A percentile compares a stretch with the other conserved stretches of the same genome.
phyloP scores from a whole-genome alignment of 2,329 filamentous ascomycete genomes.

The Colletotrichum eremochloae region DNA sequence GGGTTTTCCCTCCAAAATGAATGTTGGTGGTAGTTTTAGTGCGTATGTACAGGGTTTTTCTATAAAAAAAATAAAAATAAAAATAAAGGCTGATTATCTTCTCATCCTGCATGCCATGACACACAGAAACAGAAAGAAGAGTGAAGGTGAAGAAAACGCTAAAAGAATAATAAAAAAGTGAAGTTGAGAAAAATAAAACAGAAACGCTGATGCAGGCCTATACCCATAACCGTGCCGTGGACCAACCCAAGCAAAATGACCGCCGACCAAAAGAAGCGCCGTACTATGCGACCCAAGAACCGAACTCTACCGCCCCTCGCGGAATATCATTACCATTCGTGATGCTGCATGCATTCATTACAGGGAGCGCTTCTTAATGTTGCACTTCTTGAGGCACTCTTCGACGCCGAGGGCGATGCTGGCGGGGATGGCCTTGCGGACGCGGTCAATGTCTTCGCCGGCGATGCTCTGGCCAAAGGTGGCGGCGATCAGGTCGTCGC shows the following conservation, averaged over 20 bases:
- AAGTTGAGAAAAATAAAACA: neutral
- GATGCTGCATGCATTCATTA: neutral
- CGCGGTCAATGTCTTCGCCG: slow-evolving; percentile 61
- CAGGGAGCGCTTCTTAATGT: slow-evolving; percentile 48
- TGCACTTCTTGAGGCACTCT: slow-evolving; percentile 63
- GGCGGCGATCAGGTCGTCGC: slow-evolving; percentile 60
- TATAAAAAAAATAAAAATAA: neutral
- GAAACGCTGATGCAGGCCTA: neutral
- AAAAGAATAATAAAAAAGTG: neutral
- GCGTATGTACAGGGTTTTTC: neutral
- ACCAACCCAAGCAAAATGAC: slow-evolving; percentile 1
- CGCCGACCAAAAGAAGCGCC: slow-evolving; percentile 2
- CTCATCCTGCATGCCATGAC: neutral
- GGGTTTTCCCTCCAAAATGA: neutral
- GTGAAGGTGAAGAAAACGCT: neutral
- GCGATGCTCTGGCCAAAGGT: slow-evolving; percentile 60
- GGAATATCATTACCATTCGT: neutral
- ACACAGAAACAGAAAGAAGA: neutral
- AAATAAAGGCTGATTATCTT: neutral
- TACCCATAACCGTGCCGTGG: neutral
- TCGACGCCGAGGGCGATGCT: slow-evolving; percentile 66
- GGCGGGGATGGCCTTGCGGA: slow-evolving; percentile 58
- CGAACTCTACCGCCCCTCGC: neutral
- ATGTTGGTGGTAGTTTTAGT: neutral
- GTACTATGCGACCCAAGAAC: neutral